These are phyloP conservation scores for Graphiopsis chlorocephala DNA, from an alignment of 2,329 filamentous ascomycete genomes.

Conservation along the genomic window DNA sequence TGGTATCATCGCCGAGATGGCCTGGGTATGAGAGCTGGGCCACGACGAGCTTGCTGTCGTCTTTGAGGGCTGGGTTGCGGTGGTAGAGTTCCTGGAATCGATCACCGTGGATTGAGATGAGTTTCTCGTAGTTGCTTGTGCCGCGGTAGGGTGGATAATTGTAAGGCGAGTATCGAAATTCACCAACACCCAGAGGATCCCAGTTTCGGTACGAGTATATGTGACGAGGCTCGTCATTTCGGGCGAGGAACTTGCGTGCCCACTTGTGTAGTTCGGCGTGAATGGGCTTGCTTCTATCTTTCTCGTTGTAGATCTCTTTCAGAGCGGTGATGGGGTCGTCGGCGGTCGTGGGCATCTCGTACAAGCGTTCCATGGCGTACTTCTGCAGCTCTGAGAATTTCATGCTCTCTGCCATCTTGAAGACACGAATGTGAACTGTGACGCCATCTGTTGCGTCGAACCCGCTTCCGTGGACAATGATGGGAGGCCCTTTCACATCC, in stretches of 20 bases:
- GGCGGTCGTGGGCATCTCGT: constrained; percentile 29
- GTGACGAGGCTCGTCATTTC: constrained; percentile 13
- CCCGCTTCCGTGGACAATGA: neutral
- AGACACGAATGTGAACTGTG: constrained; percentile 28
- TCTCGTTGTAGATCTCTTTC: constrained; percentile 34
- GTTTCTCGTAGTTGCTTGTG: constrained; percentile 22
- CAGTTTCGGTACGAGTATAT: neutral
- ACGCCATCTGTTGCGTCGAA: constrained; percentile 16
- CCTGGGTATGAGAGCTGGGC: constrained; percentile 13
- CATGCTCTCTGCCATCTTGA: constrained; percentile 36
- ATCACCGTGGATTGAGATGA: constrained; percentile 10
- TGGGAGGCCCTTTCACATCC: neutral
- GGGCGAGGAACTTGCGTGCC: constrained; percentile 25
- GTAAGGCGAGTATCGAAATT: neutral
- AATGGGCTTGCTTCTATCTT: constrained; percentile 19
- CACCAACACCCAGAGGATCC: neutral
- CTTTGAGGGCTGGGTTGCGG: constrained; percentile 19
- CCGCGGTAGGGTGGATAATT: neutral
- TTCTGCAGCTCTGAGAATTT: constrained; percentile 38
- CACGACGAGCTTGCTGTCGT: constrained; percentile 21
- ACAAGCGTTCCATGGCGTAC: constrained; percentile 36
- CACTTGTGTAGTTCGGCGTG: constrained; percentile 29
- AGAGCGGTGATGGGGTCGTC: constrained; percentile 39
- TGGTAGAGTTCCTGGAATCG: constrained; percentile 20
- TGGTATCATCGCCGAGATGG: neutral